Conservation (phyloP, 768 basidiomycete species). For the Phlebiopsis flavidoalba region DNA sequence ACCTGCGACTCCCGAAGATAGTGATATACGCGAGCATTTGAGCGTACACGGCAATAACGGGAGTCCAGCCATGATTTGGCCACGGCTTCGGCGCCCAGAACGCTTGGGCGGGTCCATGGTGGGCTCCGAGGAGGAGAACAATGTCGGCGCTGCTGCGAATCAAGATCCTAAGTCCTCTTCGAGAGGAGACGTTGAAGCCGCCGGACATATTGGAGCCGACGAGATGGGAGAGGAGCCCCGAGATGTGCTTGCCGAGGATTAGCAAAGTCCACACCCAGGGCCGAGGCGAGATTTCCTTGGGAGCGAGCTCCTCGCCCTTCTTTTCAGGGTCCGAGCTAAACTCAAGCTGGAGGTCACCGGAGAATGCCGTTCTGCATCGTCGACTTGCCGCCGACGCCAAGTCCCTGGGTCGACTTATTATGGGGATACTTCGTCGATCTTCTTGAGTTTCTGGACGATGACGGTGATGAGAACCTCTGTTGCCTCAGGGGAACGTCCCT, state of each 20-base stretch:
- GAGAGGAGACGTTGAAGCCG: conserved; percentile 93
- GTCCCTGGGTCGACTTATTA: conserved; percentile 94
- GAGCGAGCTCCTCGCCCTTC: conserved; percentile 94
- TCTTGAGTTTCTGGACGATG: conserved; percentile 94
- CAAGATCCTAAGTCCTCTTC: conserved; percentile 97
- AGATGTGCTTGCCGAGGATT: conserved; percentile 90
- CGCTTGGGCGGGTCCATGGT: conserved; percentile 95
- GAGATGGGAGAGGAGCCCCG: conserved; percentile 84
- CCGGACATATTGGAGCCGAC: conserved; percentile 98
- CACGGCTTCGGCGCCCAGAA: conserved; percentile 81
- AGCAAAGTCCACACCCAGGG: conserved; percentile 76
- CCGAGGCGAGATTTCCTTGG: conserved; percentile 93
- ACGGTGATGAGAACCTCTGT: conserved; percentile 49
- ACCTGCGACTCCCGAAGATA: conserved; percentile 63
- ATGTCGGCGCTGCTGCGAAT: conserved; percentile 81
- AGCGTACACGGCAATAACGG: conserved; percentile 79
- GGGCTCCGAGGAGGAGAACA: conserved; percentile 86
- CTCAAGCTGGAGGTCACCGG: conserved; percentile 93
- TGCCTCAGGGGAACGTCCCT: conserved; percentile 89
- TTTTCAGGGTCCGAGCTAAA: conserved; percentile 95
- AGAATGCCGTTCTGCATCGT: conserved; percentile 98
- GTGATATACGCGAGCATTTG: conserved; percentile 82
- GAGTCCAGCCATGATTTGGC: conserved; percentile 93
- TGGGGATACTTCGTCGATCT: conserved; percentile 82
- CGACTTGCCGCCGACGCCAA: conserved; percentile 97